Evolutionary conservation across 495 filamentous ascomycete genomes (phyloP).

Genomic region (Lindgomyces ingoldianus): DNA sequence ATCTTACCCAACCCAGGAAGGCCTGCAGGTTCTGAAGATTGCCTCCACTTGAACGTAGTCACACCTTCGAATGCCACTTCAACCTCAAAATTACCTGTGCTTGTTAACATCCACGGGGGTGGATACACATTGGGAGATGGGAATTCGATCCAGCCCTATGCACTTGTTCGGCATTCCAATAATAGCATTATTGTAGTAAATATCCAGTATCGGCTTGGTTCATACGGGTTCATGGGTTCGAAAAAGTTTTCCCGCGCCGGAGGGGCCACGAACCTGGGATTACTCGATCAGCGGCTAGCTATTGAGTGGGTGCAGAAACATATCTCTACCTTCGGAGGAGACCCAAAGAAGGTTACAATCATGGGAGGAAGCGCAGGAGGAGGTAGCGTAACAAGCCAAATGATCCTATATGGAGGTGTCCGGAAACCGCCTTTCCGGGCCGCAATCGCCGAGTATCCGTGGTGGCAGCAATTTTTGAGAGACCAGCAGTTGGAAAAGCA

Average conservation of each 20-base stretch:
- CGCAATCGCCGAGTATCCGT: slow-evolving; percentile 32
- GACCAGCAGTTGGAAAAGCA: slow-evolving; percentile 5
- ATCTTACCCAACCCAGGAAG: neutral
- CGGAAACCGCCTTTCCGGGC: slow-evolving; percentile 24
- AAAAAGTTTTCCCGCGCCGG: neutral
- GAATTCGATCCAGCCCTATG: neutral
- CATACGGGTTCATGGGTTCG: slow-evolving; percentile 18
- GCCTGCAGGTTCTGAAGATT: slow-evolving; percentile 20
- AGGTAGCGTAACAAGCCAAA: slow-evolving; percentile 17
- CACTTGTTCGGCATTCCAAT: slow-evolving; percentile 14
- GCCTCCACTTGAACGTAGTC: slow-evolving; percentile 13
- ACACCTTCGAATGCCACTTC: slow-evolving; percentile 2
- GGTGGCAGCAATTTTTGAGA: slow-evolving; percentile 24
- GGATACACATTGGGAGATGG: slow-evolving; percentile 16
- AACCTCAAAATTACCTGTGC: slow-evolving; percentile 18
- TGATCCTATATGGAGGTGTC: slow-evolving; percentile 21
- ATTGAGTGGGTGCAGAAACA: slow-evolving; percentile 25
- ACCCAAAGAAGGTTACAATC: slow-evolving; percentile 23
- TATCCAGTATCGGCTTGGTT: slow-evolving; percentile 23
- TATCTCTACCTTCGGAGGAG: slow-evolving; percentile 31
- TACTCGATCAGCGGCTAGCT: slow-evolving; percentile 18
- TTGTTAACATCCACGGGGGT: slow-evolving; percentile 25
- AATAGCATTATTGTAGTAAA: slow-evolving; percentile 8
- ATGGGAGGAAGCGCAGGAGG: slow-evolving; percentile 25
- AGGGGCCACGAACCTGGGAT: slow-evolving; percentile 3